Conservation (phyloP, 73 alveolate species). For the Paramecium biaurelia region DNA sequence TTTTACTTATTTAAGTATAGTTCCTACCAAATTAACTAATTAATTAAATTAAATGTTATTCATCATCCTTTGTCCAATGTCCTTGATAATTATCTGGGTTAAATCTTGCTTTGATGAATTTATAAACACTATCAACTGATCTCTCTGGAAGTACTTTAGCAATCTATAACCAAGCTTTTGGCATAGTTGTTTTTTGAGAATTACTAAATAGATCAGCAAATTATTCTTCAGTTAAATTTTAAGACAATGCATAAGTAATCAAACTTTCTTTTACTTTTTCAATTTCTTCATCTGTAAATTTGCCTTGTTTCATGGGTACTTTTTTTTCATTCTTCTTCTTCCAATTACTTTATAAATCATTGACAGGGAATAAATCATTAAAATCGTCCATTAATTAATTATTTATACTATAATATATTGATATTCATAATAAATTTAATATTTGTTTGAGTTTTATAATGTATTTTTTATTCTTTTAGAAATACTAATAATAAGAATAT, state of each 20-base stretch:
- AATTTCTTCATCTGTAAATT: slow-evolving; percentile 79
- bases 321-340: slow-evolving; percentile 62
- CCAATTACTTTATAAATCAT: neutral
- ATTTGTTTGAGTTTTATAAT: neutral
- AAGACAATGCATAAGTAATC: slow-evolving; percentile 70
- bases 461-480: neutral
- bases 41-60: slow-evolving; percentile 67
- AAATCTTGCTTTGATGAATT: slow-evolving; percentile 73
- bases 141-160: slow-evolving; percentile 79
- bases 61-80: slow-evolving; percentile 76
- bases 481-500: neutral
- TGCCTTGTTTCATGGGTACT: slow-evolving; percentile 59
- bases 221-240: slow-evolving; percentile 65
- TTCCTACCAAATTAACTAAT: slow-evolving; percentile 81
- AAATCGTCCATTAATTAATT: slow-evolving; percentile 29
- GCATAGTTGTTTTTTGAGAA: slow-evolving; percentile 64
- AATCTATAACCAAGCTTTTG: slow-evolving; percentile 74
- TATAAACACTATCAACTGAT: slow-evolving; percentile 75
- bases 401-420: neutral
- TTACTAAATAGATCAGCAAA: slow-evolving; percentile 70
- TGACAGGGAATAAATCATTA: slow-evolving; percentile 19
- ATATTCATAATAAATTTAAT: neutral
- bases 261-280: slow-evolving; percentile 66
- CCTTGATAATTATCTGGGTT: slow-evolving; percentile 84
- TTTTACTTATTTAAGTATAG: slow-evolving; percentile 73